These are phyloP conservation scores for Russula sp. DNA, from an alignment of 768 basidiomycete species.

Conservation along the genomic window DNA sequence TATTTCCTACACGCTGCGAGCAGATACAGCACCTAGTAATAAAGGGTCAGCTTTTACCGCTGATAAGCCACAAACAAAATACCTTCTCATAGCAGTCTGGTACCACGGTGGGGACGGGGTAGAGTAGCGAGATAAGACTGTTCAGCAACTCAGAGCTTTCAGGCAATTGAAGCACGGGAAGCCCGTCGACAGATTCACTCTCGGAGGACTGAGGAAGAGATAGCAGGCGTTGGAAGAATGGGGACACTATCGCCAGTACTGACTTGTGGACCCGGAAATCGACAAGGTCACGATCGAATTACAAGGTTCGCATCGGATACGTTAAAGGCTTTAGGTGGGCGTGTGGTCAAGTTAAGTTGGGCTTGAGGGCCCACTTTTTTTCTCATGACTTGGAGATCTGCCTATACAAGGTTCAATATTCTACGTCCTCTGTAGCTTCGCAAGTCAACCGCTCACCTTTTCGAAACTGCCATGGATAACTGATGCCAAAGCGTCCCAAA, in stretches of 20 bases:
- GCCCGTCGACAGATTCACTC: not conserved
- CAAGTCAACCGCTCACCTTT: not conserved
- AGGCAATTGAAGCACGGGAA: constrained; percentile 7
- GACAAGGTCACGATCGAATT: not conserved
- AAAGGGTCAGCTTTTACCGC: too few species aligned
- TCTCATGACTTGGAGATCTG: too few species aligned
- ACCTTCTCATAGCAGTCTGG: constrained; percentile 3
- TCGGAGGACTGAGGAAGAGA: not conserved
- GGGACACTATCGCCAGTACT: not conserved
- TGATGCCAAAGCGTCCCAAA: constrained; percentile 5
- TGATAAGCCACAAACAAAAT: constrained; percentile 14
- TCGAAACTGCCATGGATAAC: not conserved
- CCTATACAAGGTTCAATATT: not conserved
- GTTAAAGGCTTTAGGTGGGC: not conserved
- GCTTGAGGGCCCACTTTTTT: not conserved
- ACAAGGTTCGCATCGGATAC: not conserved
- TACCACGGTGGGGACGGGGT: constrained; percentile 4
- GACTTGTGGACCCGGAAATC: not conserved
- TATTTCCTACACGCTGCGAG: not conserved
- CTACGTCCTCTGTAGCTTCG: rapidly evolving
- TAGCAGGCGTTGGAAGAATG: not conserved
- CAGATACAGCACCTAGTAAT: too few species aligned
- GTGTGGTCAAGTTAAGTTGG: not conserved
- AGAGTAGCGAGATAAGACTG: constrained; percentile 17
- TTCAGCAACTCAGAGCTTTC: constrained; percentile 13